Evolutionary conservation across 345 rosid genomes (phyloP), one percentile per base, ranked within the genome.

Genomic region (Camelina laxa): DNA sequence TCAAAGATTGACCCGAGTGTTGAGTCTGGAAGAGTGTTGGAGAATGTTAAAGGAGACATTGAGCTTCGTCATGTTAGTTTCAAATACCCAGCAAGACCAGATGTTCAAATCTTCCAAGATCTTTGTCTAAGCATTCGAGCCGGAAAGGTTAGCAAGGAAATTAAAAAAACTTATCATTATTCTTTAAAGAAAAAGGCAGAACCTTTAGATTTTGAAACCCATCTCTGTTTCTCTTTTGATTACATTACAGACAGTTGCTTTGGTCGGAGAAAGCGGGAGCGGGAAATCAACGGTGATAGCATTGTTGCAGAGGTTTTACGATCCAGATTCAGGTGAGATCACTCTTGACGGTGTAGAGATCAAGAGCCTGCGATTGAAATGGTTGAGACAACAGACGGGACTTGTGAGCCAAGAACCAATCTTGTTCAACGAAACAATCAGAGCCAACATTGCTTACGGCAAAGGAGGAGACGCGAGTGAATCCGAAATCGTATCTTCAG

Each of bases 261-360:
- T 90, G 63, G 98, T 92, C 49, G 96, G 96, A 74, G 98, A 90
- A 75, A 92, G 98, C 24, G 96, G 98, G 10, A 75, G 96, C 44
- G 98, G 98, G 12, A 92, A 92, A 79, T 92, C 98, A 22, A 90
- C 96, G 0, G 94, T 87, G 44, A 82, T 92, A 3, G 74, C 98
- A 4, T 70, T 92, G 79, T 24, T 92, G 81, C 96, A 88, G 63
- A 82, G 98, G 50, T 92, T 90, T 63, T 92, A 92, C 42, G 88
- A 90, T 78, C 92, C 89, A 6, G 92, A 92, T 41, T 84, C 96
- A 7, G 98, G 98, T 35, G 81, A 38, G 16, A 86, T 90, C 39
- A 88, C 85, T 10, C 84, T 92, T 0, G 96, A 90, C 60, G 92
- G 98, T 38, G 80, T 85, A 5, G 86, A 88, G 64, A 90, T 90